Evolutionary conservation across 495 filamentous ascomycete species (phyloP).

Genomic region (Trichoderma reesei): DNA sequence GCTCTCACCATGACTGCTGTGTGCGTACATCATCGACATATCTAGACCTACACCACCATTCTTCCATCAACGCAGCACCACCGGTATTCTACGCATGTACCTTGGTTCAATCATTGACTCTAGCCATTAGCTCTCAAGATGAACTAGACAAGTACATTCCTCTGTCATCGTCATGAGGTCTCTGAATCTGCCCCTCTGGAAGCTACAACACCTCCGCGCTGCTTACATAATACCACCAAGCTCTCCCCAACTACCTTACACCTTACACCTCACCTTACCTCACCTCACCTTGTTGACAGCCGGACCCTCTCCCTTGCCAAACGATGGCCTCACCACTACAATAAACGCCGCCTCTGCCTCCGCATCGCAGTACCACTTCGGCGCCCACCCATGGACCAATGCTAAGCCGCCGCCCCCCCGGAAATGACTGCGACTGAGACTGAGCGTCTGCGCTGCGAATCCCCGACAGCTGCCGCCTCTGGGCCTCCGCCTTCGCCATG

Average conservation of each 20-base stretch:
- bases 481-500: conserved; percentile 44
- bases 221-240: neutral
- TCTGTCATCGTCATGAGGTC: too few relatives aligned
- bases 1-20: too few relatives aligned
- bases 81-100: too few relatives aligned
- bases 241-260: neutral
- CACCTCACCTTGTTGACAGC: neutral
- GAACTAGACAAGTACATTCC: too few relatives aligned
- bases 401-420: neutral
- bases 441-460: neutral
- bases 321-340: neutral
- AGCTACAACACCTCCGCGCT: neutral
- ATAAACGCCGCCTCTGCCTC: neutral
- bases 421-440: neutral
- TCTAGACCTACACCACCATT: too few relatives aligned
- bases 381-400: conserved; percentile 11
- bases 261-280: too few relatives aligned
- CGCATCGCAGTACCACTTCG: neutral
- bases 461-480: neutral
- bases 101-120: too few relatives aligned
- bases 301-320: conserved; percentile 9
- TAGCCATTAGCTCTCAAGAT: too few relatives aligned
- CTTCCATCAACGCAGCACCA: too few relatives aligned
- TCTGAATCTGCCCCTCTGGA: too few relatives aligned
- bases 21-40: too few relatives aligned